These are phyloP conservation scores for Chenopodium album DNA, from an alignment of 148 eudicot genomes.

Conservation along the genomic window DNA sequence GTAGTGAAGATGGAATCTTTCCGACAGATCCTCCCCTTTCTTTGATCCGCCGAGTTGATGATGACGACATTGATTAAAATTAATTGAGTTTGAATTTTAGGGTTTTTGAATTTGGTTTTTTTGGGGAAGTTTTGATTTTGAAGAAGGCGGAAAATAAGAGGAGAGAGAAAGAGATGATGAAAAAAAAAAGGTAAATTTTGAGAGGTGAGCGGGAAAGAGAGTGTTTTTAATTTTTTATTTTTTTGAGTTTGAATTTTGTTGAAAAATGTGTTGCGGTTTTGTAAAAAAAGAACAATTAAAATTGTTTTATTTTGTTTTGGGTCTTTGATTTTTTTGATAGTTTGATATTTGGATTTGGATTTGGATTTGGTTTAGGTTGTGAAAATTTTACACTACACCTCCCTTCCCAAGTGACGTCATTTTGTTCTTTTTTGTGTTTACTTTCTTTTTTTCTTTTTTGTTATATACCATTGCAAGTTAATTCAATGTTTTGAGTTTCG, in stretches of 20 bases:
- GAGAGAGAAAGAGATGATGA: background rate
- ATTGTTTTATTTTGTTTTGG: background rate
- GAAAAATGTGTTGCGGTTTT: background rate
- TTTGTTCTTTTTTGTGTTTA: no score
- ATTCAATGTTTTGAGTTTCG: no score
- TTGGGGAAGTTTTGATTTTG: background rate
- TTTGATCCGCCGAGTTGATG: slow-evolving; percentile 47
- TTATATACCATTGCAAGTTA: no score
- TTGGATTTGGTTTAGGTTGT: no score
- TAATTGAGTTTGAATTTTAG: background rate
- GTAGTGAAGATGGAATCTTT: slow-evolving; percentile 31
- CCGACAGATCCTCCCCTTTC: slow-evolving; percentile 49
- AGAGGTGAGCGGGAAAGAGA: slow-evolving; percentile 10
- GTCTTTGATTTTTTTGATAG: no score
- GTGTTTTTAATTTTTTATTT: background rate
- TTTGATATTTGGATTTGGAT: background rate
- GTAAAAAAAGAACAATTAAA: no score
- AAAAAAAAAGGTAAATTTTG: background rate
- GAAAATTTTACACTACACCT: no score
- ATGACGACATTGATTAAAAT: slow-evolving; percentile 32
- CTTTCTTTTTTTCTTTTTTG: no score
- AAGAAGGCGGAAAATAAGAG: slow-evolving; percentile 5
- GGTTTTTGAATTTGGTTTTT: slow-evolving; percentile 6
- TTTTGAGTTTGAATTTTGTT: slow-evolving; percentile 24
- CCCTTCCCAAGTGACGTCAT: no score